phyloP scores from a whole-genome alignment of 345 rosid species.

The Euphorbia pulcherrima region DNA sequence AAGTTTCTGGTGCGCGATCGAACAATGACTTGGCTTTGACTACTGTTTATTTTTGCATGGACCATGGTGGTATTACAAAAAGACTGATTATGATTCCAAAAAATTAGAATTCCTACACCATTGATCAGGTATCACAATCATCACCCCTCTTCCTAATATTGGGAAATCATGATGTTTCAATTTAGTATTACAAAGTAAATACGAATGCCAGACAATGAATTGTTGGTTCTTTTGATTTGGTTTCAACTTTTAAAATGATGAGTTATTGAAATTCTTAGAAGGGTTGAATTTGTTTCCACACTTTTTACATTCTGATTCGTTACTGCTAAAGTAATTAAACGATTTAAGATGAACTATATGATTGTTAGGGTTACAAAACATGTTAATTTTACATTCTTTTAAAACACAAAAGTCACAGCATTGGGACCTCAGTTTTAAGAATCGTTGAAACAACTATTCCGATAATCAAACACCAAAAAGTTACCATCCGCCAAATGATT shows the following conservation, averaged over 20 bases:
- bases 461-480: no score
- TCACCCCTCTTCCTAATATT: neutral
- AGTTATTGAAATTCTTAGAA: neutral
- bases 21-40: neutral
- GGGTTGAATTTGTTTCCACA: neutral
- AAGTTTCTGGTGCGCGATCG: no score
- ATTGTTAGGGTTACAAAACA: no score
- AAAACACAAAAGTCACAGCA: no score
- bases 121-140: neutral
- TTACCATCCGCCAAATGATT: no score
- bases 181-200: neutral
- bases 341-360: no score
- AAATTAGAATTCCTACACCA: neutral
- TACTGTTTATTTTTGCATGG: neutral
- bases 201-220: neutral
- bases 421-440: no score
- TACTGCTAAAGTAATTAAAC: no score
- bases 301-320: neutral
- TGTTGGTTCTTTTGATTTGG: neutral
- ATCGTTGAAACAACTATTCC: no score
- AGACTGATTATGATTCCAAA: neutral
- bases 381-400: no score
- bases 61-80: neutral
- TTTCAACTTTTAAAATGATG: neutral
- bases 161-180: neutral